These are phyloP conservation scores for Cladosporium phlei DNA, from an alignment of 2,329 filamentous ascomycete genomes.

Conservation along the genomic window DNA sequence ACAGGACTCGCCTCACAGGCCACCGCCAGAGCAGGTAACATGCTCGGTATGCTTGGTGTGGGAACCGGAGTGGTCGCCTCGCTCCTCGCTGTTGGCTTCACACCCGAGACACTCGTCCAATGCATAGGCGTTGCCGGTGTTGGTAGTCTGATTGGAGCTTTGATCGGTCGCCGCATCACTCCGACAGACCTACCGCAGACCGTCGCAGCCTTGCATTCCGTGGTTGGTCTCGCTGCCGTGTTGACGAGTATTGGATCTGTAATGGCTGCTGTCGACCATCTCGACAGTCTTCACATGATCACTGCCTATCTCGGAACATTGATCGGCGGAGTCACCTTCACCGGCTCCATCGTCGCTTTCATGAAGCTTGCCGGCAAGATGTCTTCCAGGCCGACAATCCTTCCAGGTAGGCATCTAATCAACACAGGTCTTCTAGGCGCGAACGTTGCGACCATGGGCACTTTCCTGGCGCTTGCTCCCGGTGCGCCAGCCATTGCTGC, in stretches of 20 bases:
- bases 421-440: conserved; percentile 70
- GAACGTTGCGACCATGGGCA: conserved; percentile 78
- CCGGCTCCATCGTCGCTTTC: conserved; percentile 84
- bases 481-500: conserved; percentile 75
- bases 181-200: conserved; percentile 85
- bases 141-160: conserved; percentile 63
- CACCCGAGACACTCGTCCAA: conserved; percentile 71
- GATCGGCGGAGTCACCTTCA: conserved; percentile 81
- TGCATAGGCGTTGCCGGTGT: conserved; percentile 71
- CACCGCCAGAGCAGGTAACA: conserved; percentile 79
- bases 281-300: conserved; percentile 75
- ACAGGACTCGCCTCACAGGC: conserved; percentile 76
- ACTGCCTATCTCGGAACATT: conserved; percentile 82
- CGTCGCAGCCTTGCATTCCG: conserved; percentile 81
- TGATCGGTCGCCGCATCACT: conserved; percentile 82
- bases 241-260: conserved; percentile 85
- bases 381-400: conserved; percentile 67
- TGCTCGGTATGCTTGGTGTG: conserved; percentile 82
- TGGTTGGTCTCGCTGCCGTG: conserved; percentile 83
- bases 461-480: conserved; percentile 76
- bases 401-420: conserved; percentile 70
- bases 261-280: conserved; percentile 60
- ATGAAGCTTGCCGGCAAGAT: conserved; percentile 79
- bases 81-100: conserved; percentile 73
- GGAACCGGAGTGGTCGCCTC: conserved; percentile 78